These are phyloP conservation scores for Rosa hybrid DNA, from an alignment of 331 rosid genomes.

Conservation along the genomic window DNA sequence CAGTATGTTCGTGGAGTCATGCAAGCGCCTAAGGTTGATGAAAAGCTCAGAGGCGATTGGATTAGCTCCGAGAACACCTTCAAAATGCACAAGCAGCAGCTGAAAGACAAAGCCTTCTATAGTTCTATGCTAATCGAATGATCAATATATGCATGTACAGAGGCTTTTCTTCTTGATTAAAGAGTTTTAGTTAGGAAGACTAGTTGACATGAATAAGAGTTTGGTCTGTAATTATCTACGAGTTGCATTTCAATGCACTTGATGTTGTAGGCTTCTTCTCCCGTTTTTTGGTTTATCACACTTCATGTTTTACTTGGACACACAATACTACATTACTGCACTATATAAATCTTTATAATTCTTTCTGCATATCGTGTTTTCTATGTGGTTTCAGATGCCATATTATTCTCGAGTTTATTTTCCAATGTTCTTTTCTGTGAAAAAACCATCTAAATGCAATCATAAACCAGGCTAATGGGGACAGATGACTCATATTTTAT, in stretches of 20 bases:
- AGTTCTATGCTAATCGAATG: conserved; percentile 1
- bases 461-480: not conserved
- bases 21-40: conserved; percentile 69
- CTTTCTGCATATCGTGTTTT: not conserved
- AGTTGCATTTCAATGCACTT: conserved; percentile 10
- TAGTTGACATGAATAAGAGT: conserved; percentile 10
- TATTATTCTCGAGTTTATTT: not conserved
- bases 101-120: conserved; percentile 7
- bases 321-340: conserved; percentile 16
- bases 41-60: conserved; percentile 61
- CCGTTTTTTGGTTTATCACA: conserved; percentile 1
- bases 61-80: conserved; percentile 41
- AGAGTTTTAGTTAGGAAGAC: conserved; percentile 12
- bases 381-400: not conserved
- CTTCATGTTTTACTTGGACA: conserved; percentile 2
- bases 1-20: conserved; percentile 78
- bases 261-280: conserved; percentile 4
- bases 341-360: not conserved
- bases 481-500: not conserved
- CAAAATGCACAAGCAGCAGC: conserved; percentile 33
- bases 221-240: not conserved
- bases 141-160: conserved; percentile 23
- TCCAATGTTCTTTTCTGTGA: not conserved
- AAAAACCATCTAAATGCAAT: not conserved
- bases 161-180: conserved; percentile 4